These are phyloP conservation scores for Blepharisma undulans DNA, from an alignment of 169 alveolate species.

Conservation along the genomic window DNA sequence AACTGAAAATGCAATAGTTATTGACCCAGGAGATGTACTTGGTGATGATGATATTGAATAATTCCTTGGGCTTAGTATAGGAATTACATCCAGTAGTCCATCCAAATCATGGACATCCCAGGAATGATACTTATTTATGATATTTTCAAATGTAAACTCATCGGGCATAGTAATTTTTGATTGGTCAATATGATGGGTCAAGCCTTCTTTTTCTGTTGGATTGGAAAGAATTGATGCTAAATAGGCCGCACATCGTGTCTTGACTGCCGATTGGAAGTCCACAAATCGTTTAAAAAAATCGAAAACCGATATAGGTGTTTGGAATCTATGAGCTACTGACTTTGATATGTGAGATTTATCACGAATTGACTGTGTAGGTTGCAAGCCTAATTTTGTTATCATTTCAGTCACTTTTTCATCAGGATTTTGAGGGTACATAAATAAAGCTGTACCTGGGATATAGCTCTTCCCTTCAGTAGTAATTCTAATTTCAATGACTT, in stretches of 20 bases:
- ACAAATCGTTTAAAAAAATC: slow-evolving; percentile 10
- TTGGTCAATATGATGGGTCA: not conserved
- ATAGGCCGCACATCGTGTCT: not conserved
- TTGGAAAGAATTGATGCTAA: not conserved
- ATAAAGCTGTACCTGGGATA: slow-evolving; percentile 19
- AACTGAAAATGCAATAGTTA: slow-evolving; percentile 24
- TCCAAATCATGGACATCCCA: not conserved
- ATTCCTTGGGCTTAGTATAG: slow-evolving; percentile 20
- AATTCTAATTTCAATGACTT: not conserved
- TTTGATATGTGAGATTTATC: not conserved
- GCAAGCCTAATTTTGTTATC: not conserved
- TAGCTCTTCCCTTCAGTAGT: not conserved
- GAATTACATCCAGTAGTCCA: not conserved
- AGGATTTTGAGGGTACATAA: slow-evolving; percentile 23
- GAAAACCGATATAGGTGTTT: not conserved
- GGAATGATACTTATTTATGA: not conserved
- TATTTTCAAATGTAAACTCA: not conserved
- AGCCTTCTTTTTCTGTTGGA: not conserved
- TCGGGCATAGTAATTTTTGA: not conserved
- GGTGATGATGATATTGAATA: slow-evolving; percentile 27
- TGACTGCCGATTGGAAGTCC: not conserved
- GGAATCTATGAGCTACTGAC: not conserved
- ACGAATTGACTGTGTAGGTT: not conserved
- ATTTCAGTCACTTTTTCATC: not conserved
- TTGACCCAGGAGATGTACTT: not conserved